Evolutionary conservation across 2,329 filamentous ascomycete species (phyloP), one percentile per base, ranked within the genome.

Genomic region (Rosellinia necatrix): DNA sequence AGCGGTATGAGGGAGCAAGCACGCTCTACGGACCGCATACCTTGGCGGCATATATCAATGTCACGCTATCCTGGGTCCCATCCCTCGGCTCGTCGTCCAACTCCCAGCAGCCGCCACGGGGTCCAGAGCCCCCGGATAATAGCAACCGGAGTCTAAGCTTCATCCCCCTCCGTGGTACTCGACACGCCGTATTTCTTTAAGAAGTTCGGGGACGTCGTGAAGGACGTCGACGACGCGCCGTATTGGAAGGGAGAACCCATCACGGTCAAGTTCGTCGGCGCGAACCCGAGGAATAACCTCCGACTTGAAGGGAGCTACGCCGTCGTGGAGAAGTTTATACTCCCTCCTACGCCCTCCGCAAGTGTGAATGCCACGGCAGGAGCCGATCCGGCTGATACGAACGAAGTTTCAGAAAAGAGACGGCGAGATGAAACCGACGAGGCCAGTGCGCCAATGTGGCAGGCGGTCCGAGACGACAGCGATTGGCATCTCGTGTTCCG

Each of bases 1-100:
- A 97, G 73, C 86, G 92, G 29, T 96, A 96, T 70, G 92, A 97
- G 74, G 92, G 92, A 30, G 92, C 90, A 0, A 92, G 89, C 3
- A 97, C 92, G 0, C 80, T 97, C 2, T 93, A 92, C 70, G 92
- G 92, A 0, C 90, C 84, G 0, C 87, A 92, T 69, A 93, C 90
- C 0, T 78, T 96, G n/a, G 86, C 88, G 15, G 92, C 91, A 0
- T 92, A 94, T 74, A 88, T 96, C 72, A 90, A 96, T 68, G 78
- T 92, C 15, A 92, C 90, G 0, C 75, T 90, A 10, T 82, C 80
- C 0, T 84, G 87, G 62, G 79, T 96, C 1, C 84, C 84, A 2
- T 88, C 87, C 63, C 81, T 96, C 6, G 75, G 79, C 13, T 71
- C 79, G 9, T 72, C 78, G 6, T 66, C 77, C 42, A 68, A 68